Evolutionary conservation across 1,139 yeast genomes (phyloP).

Genomic region (Suhomyces guaymorum): DNA sequence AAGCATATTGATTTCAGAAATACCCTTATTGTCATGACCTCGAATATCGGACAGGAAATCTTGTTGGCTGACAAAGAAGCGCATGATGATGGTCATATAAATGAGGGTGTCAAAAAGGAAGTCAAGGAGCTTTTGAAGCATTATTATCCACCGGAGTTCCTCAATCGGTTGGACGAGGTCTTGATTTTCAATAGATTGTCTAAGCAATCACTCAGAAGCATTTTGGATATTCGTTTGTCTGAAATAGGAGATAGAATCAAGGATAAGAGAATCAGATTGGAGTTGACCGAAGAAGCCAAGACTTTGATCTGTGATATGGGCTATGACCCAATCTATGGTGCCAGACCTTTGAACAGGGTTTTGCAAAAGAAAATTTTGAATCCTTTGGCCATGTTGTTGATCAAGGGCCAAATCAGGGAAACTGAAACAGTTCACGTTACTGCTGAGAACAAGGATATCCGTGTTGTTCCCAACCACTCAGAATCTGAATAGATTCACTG

Average conservation of each 20-base stretch:
- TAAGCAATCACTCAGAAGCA: conserved; percentile 66
- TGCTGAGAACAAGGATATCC: conserved; percentile 28
- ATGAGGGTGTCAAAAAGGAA: conserved; percentile 49
- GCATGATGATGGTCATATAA: conserved; percentile 47
- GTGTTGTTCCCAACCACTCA: conserved; percentile 51
- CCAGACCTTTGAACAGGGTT: conserved; percentile 90
- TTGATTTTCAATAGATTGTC: conserved; percentile 88
- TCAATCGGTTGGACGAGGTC: conserved; percentile 89
- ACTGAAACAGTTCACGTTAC: conserved; percentile 60
- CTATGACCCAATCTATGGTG: conserved; percentile 90
- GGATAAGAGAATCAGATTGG: conserved; percentile 74
- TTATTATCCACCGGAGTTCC: conserved; percentile 89
- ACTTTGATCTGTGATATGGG: conserved; percentile 80
- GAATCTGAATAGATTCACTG: neutral
- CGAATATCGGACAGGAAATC: conserved; percentile 92
- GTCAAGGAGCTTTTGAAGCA: conserved; percentile 69
- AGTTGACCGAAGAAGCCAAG: conserved; percentile 63
- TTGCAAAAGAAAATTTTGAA: conserved; percentile 80
- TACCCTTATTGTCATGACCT: conserved; percentile 95
- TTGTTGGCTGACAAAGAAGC: conserved; percentile 59
- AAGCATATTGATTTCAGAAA: conserved; percentile 91
- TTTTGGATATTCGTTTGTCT: conserved; percentile 77
- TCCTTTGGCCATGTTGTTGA: conserved; percentile 78
- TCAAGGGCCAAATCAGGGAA: conserved; percentile 74
- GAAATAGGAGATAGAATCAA: conserved; percentile 78